A percentile compares a stretch with the other conserved stretches of the same genome.
Conservation (phyloP, 345 rosid genomes). For the Adansonia digitata region DNA sequence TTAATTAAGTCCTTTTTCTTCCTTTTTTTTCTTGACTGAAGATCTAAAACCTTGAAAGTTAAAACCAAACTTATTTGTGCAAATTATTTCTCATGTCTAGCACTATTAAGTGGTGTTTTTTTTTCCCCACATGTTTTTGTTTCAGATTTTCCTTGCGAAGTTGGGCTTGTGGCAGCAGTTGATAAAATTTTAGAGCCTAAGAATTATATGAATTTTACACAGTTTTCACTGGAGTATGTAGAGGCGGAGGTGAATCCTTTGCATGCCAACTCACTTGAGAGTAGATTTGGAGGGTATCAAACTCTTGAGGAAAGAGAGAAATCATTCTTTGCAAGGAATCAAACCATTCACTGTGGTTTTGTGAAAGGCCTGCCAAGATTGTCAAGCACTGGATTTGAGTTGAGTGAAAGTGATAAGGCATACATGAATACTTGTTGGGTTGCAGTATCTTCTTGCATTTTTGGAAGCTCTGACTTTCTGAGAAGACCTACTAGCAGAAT, state of each 20-base stretch:
- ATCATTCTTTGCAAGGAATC: slow-evolving; percentile 56
- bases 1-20: background rate
- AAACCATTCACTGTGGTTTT: slow-evolving; percentile 86
- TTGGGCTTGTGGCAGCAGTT: slow-evolving; percentile 47
- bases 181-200: slow-evolving; percentile 47
- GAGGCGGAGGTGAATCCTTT: slow-evolving; percentile 35
- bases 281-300: slow-evolving; percentile 86
- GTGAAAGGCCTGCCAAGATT: slow-evolving; percentile 47
- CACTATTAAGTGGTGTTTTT: slow-evolving; percentile 3
- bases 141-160: slow-evolving; percentile 72
- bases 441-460: slow-evolving; percentile 90
- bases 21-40: background rate
- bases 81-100: slow-evolving; percentile 5
- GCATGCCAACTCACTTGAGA: slow-evolving; percentile 24
- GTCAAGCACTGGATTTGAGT: slow-evolving; percentile 55
- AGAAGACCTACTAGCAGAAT: slow-evolving; percentile 73
- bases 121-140: background rate
- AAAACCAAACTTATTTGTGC: background rate
- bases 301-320: slow-evolving; percentile 68
- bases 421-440: slow-evolving; percentile 69
- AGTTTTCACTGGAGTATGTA: slow-evolving; percentile 54
- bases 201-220: slow-evolving; percentile 41
- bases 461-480: slow-evolving; percentile 88
- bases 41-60: slow-evolving; percentile 3
- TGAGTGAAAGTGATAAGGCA: slow-evolving; percentile 56